phyloP scores from a whole-genome alignment of 768 basidiomycete species.

The Boletus edulis region DNA sequence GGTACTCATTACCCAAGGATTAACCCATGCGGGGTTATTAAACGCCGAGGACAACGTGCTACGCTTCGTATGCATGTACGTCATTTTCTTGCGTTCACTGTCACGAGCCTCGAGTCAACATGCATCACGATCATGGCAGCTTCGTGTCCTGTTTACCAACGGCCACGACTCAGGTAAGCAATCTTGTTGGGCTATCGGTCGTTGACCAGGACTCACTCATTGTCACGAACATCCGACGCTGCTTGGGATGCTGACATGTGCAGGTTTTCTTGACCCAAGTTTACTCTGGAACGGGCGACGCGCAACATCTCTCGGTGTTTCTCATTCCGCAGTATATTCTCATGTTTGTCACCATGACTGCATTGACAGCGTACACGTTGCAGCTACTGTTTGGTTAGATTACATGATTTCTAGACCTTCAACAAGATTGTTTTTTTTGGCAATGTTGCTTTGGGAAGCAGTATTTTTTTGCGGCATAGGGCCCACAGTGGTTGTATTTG shows the following conservation, averaged over 20 bases:
- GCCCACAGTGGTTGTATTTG: too few relatives aligned
- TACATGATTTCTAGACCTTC: too few relatives aligned
- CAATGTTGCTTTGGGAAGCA: too few relatives aligned
- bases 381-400: slow-evolving; percentile 32
- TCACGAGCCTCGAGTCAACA: neutral
- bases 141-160: slow-evolving; percentile 62
- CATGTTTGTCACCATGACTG: slow-evolving; percentile 38
- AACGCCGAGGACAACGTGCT: slow-evolving; percentile 53
- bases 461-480: too few relatives aligned
- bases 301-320: slow-evolving; percentile 60
- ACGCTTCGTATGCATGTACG: slow-evolving; percentile 65
- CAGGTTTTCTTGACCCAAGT: slow-evolving; percentile 65
- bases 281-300: slow-evolving; percentile 62
- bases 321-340: slow-evolving; percentile 56
- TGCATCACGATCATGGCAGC: slow-evolving; percentile 26
- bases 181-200: neutral
- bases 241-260: neutral
- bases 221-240: neutral
- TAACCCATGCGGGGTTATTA: slow-evolving; percentile 49
- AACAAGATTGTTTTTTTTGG: too few relatives aligned
- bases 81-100: neutral
- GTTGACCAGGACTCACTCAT: too few relatives aligned
- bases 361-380: slow-evolving; percentile 37
- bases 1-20: slow-evolving; percentile 50
- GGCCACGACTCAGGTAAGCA: slow-evolving; percentile 52